phyloP scores from a whole-genome alignment of 129 eudicot species.

The Tagetes patula region DNA sequence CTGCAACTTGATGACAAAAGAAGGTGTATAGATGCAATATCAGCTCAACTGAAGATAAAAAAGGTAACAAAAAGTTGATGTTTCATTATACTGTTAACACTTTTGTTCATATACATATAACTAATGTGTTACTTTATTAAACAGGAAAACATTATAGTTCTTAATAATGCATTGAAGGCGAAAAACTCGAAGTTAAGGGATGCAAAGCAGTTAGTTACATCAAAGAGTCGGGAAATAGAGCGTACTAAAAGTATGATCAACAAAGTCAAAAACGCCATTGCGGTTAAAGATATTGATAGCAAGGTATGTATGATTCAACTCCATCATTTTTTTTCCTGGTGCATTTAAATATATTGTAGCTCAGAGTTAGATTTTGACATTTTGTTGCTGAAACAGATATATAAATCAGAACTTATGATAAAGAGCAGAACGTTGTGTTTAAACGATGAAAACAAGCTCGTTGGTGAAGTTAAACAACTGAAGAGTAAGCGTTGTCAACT shows the following conservation, averaged over 20 bases:
- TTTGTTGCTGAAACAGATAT: constrained; percentile 53
- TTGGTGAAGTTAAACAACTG: constrained; percentile 58
- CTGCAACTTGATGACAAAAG: constrained; percentile 54
- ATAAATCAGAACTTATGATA: constrained; percentile 41
- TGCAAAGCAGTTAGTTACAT: constrained; percentile 37
- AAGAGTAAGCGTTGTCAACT: constrained; percentile 46
- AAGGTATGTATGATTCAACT: constrained; percentile 39
- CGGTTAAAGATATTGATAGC: constrained; percentile 48
- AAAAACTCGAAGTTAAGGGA: constrained; percentile 45
- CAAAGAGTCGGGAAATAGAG: constrained; percentile 52
- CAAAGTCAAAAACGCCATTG: constrained; percentile 28
- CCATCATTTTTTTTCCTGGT: neutral
- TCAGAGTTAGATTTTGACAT: constrained; percentile 12
- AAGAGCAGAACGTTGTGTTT: constrained; percentile 30
- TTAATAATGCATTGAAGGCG: constrained; percentile 30
- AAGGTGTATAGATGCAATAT: constrained; percentile 40
- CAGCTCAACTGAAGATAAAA: constrained; percentile 28
- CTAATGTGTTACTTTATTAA: too few species aligned
- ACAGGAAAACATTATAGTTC: constrained; percentile 39
- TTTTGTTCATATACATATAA: constrained; percentile 1
- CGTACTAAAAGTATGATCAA: constrained; percentile 40
- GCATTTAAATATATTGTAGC: neutral
- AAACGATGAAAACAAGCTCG: constrained; percentile 52
- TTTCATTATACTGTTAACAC: constrained; percentile 3
- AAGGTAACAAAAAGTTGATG: constrained; percentile 32